Base-by-base conservation (phyloP, 2,329 filamentous ascomycete species). In the Alternaria novae-zelandiae region DNA sequence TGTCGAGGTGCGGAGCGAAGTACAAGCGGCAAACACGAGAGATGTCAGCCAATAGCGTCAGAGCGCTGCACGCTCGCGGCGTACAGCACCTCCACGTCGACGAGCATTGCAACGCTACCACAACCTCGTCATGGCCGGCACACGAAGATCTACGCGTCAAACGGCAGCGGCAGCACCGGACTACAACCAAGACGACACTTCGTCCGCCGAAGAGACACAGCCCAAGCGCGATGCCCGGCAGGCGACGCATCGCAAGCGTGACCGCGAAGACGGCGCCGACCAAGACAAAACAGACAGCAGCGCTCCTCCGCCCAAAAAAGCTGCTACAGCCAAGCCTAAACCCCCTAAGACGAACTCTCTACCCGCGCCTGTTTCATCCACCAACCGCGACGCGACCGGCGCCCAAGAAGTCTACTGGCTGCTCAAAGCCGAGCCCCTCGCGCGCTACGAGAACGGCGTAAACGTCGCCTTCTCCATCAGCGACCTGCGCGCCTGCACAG, bases 381-480 rank as follows among this genome's bases (percentile, higher is more conserved):
- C 71, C 12, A 78, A 78, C 50, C 75, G 74, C 66, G 66, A 75
- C 36, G 60, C 68, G 6, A 54, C 66, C 30, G 74, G 74, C 51
- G 32, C 66, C 4, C 76, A 79, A 66, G 64, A 77, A 65, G 66
- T 73, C 12, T 84, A 79, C 70, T 86, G 84, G 83, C 79, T 85
- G 6, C 79, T 86, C 75, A 86, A 85, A 70, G 83, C 84, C 44
- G 84, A 99, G 81, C 95, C 96, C 0, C 92, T 97, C 72, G 89
- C 93, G 5, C 90, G 96, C 6, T 82, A 94, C 15, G 93, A 97
- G 78, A 95, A 94, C 58, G 95, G 94, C 1, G 84, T 92, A 54
- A 94, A 98, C 76, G 93, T 97, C 49, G 91, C 89, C 70, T 99
- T 98, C 81, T 96, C 94, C 1, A 97, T 99, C 73, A 94, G 98